phyloP scores from a whole-genome alignment of 306 rosid species.

The Macrotyloma uniflorum region DNA sequence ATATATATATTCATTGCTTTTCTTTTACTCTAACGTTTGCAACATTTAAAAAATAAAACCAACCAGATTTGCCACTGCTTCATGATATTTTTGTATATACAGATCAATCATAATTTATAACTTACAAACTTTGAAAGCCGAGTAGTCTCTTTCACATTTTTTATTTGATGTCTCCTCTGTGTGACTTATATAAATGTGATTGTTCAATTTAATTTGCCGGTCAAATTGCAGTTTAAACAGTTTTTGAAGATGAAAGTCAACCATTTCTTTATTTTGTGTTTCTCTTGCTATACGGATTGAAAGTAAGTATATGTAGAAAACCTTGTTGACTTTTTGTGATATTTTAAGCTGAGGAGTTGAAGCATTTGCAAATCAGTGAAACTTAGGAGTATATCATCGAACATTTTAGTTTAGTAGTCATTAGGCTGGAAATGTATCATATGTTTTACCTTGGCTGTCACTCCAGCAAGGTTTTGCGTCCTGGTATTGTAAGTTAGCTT shows the following conservation, averaged over 20 bases:
- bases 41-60: background rate
- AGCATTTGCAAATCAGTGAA: slow-evolving; percentile 10
- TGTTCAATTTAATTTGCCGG: slow-evolving; percentile 12
- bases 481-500: slow-evolving; percentile 7
- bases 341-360: slow-evolving; percentile 4
- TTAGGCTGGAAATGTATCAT: background rate
- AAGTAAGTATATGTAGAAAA: slow-evolving; percentile 2
- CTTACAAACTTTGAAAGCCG: background rate
- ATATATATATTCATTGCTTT: background rate
- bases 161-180: background rate
- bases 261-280: slow-evolving; percentile 21
- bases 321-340: background rate
- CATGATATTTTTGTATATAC: background rate
- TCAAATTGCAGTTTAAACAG: slow-evolving; percentile 22
- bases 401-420: background rate
- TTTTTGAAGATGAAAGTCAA: background rate
- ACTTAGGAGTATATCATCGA: background rate
- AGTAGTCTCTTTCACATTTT: background rate
- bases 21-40: background rate
- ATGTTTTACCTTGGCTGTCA: slow-evolving; percentile 15
- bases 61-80: background rate
- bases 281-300: slow-evolving; percentile 4
- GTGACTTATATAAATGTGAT: background rate
- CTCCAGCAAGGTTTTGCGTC: slow-evolving; percentile 9
- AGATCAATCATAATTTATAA: background rate